phyloP scores from a whole-genome alignment of 768 basidiomycete genomes.

The Clavaria fumosa region DNA sequence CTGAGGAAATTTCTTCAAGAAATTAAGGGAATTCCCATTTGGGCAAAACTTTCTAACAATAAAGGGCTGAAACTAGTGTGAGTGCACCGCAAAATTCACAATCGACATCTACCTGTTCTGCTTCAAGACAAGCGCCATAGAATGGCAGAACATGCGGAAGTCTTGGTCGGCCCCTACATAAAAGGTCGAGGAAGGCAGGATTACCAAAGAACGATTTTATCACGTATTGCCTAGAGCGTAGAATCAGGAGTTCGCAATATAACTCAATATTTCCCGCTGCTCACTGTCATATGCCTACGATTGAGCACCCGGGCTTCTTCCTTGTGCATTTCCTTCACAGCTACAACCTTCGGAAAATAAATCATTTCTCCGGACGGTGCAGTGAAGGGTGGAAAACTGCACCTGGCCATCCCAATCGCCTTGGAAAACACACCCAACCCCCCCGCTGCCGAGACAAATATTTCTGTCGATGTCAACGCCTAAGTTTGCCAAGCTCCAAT shows the following conservation, averaged over 20 bases:
- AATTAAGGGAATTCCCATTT: constrained; percentile 7
- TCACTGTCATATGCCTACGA: constrained; percentile 17
- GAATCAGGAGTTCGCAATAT: too few species aligned
- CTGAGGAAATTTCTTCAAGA: constrained; percentile 1
- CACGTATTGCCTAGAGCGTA: constrained; percentile 22
- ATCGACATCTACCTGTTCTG: constrained; percentile 17
- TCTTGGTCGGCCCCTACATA: constrained; percentile 25
- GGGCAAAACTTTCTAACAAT: constrained; percentile 7
- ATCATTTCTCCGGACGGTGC: constrained; percentile 1
- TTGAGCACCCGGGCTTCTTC: constrained; percentile 9
- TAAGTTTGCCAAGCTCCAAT: constrained; percentile 16
- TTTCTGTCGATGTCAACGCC: constrained; percentile 14
- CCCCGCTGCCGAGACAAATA: constrained; percentile 15
- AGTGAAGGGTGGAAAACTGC: not conserved
- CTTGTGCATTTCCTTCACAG: constrained; percentile 18
- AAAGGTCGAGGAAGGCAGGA: not conserved
- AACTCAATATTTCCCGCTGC: too few species aligned
- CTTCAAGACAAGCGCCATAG: constrained; percentile 29
- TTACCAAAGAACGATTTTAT: constrained; percentile 29
- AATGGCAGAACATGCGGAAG: constrained; percentile 32
- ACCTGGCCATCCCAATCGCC: constrained; percentile 16
- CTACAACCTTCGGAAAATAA: constrained; percentile 11
- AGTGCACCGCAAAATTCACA: not conserved
- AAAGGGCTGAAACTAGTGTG: constrained; percentile 3
- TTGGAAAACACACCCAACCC: constrained; percentile 16